Evolutionary conservation across 306 rosid species (phyloP), one percentile per base, ranked within the genome.

Genomic region (Rosa multiflora): DNA sequence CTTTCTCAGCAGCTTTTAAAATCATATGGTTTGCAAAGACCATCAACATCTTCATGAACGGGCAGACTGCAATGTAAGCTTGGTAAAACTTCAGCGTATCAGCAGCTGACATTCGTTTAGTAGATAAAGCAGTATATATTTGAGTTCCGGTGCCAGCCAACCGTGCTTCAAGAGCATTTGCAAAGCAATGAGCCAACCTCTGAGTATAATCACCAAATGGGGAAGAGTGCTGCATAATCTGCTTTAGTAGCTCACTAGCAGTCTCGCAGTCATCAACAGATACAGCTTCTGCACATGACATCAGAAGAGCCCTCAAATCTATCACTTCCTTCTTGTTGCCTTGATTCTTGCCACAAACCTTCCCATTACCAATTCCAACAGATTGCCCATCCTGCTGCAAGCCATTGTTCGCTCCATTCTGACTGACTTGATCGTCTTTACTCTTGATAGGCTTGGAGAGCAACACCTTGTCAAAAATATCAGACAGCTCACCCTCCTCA

Each of bases 181-280:
- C 91, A 2, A 91, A 87, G 84, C 49, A 91, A 88, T 89, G 88
- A 59, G 94, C 94, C 86, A 91, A 53, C 53, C 94, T 91, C 86
- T 87, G 91, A 4, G 87, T 63, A 5, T 88, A 87, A 70, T 91
- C 94, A 8, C 98, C 98, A 0, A 32, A 52, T 7, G 81, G 77
- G n/a, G 88, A 83, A 70, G 97, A 89, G 79, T 93, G 87, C 73
- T 82, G 83, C 87, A 91, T 80, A 70, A 93, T 88, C 91, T 91
- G 91, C 82, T 83, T 87, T 29, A 93, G 77, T 70, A 91, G 76
- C 76, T 89, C 98, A 78, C 37, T 78, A 72, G 90, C 91, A 59
- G 88, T 87, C 72, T 91, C 80, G 13, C 70, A 48, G 69, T 93
- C 94, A 84, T 78, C 72, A 47, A 85, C 43, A 52, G 98, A 87